phyloP scores from a whole-genome alignment of 192 early-diverging fungal species.

The Borealophlyctis nickersoniae region DNA sequence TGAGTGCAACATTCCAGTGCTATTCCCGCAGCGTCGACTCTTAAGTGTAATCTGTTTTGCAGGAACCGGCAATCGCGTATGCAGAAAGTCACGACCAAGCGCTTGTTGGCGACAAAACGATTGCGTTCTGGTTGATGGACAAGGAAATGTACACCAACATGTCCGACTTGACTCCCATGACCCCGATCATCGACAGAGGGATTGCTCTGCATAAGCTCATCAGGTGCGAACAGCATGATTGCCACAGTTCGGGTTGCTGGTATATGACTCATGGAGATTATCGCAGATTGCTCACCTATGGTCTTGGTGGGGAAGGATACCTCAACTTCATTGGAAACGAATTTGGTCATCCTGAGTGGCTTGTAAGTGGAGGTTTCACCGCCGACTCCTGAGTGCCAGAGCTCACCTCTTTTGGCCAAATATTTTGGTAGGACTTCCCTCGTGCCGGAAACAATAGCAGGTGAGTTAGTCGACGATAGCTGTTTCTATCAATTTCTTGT shows the following conservation, averaged over 20 bases:
- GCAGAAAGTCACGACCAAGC: conserved; percentile 97
- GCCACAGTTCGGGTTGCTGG: neutral
- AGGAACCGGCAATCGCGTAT: conserved; percentile 96
- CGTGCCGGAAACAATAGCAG: conserved; percentile 74
- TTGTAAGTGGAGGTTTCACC: conserved; percentile 37
- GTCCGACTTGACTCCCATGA: conserved; percentile 73
- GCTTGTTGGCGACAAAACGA: conserved; percentile 95
- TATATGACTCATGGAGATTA: neutral
- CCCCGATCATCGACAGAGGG: conserved; percentile 92
- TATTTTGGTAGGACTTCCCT: conserved; percentile 73
- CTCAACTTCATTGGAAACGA: conserved; percentile 97
- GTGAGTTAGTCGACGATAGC: conserved; percentile 3
- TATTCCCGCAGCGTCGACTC: neutral
- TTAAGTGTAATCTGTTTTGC: conserved; percentile 18
- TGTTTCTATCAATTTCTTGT: conserved; percentile 17
- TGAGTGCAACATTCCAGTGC: conserved; percentile 21
- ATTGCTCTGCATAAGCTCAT: conserved; percentile 97
- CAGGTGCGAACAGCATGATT: conserved; percentile 35
- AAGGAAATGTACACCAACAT: conserved; percentile 98
- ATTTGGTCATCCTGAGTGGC: conserved; percentile 99
- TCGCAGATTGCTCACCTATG: conserved; percentile 74
- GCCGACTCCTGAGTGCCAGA: neutral
- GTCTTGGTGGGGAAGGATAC: conserved; percentile 93
- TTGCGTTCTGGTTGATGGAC: conserved; percentile 99
- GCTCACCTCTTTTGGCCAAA: neutral